Conservation (phyloP, 1,139 yeast genomes). For the Suhomyces terraborum region DNA sequence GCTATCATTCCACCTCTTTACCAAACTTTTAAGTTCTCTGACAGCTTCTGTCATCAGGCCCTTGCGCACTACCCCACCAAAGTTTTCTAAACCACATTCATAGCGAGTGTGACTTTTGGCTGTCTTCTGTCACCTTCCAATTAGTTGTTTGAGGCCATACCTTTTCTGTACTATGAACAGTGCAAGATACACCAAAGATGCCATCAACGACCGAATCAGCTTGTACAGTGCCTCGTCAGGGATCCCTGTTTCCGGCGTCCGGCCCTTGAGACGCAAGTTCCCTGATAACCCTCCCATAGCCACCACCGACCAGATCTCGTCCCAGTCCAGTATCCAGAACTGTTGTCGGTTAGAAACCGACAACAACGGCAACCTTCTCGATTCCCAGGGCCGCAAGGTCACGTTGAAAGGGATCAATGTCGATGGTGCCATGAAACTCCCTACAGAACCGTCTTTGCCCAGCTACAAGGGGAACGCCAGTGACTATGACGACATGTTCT, state of each 20-base stretch:
- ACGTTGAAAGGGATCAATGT: slow-evolving; percentile 80
- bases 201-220: slow-evolving; percentile 34
- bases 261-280: slow-evolving; percentile 28
- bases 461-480: slow-evolving; percentile 51
- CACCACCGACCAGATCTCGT: slow-evolving; percentile 11
- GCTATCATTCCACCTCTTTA: too few relatives aligned
- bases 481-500: slow-evolving; percentile 50
- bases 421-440: slow-evolving; percentile 76
- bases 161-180: slow-evolving; percentile 19
- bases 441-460: slow-evolving; percentile 57
- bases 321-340: slow-evolving; percentile 22
- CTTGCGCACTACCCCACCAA: too few relatives aligned
- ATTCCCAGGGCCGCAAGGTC: slow-evolving; percentile 58
- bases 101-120: neutral
- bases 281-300: slow-evolving; percentile 25
- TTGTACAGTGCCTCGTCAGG: slow-evolving; percentile 32
- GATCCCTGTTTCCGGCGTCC: slow-evolving; percentile 31
- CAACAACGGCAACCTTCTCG: slow-evolving; percentile 59
- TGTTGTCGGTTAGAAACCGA: slow-evolving; percentile 39
- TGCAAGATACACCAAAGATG: slow-evolving; percentile 32
- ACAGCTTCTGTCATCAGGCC: too few relatives aligned
- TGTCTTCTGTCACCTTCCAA: neutral
- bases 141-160: neutral
- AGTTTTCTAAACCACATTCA: too few relatives aligned
- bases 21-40: too few relatives aligned